Evolutionary conservation across 768 basidiomycete genomes (phyloP).

Genomic region (Rhizopogon rudus): DNA sequence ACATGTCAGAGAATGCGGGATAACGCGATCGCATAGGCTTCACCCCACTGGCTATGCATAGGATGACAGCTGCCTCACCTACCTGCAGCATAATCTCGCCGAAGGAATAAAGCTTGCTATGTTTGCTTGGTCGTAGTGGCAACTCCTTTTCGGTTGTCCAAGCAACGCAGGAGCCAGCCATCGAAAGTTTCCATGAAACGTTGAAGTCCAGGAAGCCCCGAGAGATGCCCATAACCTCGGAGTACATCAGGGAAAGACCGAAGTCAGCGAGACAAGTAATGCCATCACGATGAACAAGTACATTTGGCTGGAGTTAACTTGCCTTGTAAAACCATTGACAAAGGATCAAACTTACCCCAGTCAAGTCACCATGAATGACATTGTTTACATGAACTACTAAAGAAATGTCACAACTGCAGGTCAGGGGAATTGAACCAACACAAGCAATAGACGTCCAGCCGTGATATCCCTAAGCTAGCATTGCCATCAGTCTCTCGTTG

Average conservation of each 20-base stretch:
- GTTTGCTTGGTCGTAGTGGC: background rate
- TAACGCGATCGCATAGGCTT: background rate
- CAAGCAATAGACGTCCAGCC: background rate
- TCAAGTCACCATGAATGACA: constrained; percentile 4
- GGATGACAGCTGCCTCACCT: background rate
- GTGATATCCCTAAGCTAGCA: background rate
- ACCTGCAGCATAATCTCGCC: constrained; percentile 29
- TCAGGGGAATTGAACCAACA: background rate
- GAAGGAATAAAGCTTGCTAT: constrained; percentile 39
- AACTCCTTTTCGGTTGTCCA: background rate
- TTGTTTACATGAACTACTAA: background rate
- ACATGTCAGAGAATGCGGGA: background rate
- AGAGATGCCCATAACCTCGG: constrained; percentile 26
- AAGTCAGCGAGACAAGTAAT: constrained; percentile 37
- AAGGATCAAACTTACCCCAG: constrained; percentile 1
- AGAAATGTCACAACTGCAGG: background rate
- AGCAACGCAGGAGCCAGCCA: constrained; percentile 39
- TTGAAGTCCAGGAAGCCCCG: background rate
- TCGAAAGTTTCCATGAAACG: constrained; percentile 29
- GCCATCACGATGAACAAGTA: constrained; percentile 33
- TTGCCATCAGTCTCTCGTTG: background rate
- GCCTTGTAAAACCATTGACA: background rate
- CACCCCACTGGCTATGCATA: background rate
- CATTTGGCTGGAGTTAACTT: background rate
- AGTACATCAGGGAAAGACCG: constrained; percentile 35